phyloP scores from a whole-genome alignment of 257 asterid species.

The Nicotiana noctiflora region DNA sequence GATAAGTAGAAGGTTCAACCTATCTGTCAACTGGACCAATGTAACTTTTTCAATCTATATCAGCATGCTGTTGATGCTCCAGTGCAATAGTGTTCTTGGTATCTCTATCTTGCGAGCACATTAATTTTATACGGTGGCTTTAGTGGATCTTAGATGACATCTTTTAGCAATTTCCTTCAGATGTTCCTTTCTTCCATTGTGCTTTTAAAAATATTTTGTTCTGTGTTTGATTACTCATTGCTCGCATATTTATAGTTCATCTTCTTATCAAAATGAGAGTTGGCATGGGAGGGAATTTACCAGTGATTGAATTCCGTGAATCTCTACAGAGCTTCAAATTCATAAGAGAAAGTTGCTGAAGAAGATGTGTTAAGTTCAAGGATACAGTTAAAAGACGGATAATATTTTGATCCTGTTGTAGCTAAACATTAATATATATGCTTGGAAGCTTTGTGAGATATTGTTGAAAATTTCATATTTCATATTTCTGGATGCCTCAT shows the following conservation, averaged over 20 bases:
- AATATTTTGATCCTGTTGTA: background rate
- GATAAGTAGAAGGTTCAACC: background rate
- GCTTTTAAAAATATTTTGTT: background rate
- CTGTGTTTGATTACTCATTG: background rate
- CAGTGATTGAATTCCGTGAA: background rate
- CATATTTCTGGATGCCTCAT: background rate
- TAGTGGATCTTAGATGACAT: background rate
- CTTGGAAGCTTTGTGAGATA: background rate
- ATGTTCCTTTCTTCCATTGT: background rate
- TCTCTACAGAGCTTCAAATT: conserved; percentile 1
- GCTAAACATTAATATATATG: background rate
- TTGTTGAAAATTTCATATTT: background rate
- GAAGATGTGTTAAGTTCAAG: background rate
- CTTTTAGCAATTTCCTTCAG: background rate
- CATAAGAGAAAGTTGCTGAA: background rate
- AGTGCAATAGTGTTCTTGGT: background rate
- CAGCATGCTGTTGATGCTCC: background rate
- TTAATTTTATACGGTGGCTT: background rate
- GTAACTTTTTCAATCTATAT: background rate
- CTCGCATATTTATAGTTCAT: background rate
- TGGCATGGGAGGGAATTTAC: background rate
- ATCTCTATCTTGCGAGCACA: background rate
- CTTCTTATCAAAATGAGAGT: background rate
- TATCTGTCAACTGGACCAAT: background rate
- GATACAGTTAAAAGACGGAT: background rate